These are phyloP conservation scores for Lodderomyces metapsilosis DNA, from an alignment of 1,139 yeast genomes.

Conservation along the genomic window DNA sequence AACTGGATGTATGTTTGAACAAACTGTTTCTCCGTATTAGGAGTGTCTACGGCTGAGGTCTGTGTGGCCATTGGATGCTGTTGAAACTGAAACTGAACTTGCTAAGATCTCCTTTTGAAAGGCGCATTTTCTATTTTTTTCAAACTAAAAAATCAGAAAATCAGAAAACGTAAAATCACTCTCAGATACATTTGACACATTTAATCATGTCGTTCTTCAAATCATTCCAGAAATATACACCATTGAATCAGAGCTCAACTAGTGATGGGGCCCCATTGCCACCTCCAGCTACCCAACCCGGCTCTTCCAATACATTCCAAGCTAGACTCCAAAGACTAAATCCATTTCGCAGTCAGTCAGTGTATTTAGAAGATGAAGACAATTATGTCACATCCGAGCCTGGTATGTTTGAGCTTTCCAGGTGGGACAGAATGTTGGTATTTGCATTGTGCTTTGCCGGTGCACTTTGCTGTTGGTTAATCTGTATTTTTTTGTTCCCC, in stretches of 20 bases:
- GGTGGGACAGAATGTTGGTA: slow-evolving; percentile 59
- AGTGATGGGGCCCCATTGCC: slow-evolving; percentile 38
- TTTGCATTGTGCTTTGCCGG: slow-evolving; percentile 58
- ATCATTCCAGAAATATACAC: slow-evolving; percentile 30
- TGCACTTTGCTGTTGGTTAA: slow-evolving; percentile 50
- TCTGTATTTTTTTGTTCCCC: slow-evolving; percentile 58
- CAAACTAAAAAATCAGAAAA: too few relatives aligned
- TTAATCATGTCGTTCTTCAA: slow-evolving; percentile 41
- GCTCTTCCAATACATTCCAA: slow-evolving; percentile 21
- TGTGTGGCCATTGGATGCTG: slow-evolving; percentile 6
- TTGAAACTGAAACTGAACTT: background rate
- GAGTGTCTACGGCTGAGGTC: slow-evolving; percentile 6
- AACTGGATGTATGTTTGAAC: slow-evolving; percentile 36
- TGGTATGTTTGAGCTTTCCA: slow-evolving; percentile 48
- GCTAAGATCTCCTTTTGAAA: too few relatives aligned
- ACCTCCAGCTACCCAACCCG: slow-evolving; percentile 33
- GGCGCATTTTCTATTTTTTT: too few relatives aligned
- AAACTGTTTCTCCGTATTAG: slow-evolving; percentile 24
- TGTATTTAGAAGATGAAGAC: slow-evolving; percentile 44
- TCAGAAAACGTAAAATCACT: too few relatives aligned
- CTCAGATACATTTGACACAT: too few relatives aligned
- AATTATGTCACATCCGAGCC: slow-evolving; percentile 47
- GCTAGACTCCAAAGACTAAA: slow-evolving; percentile 35
- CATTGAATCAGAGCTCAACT: slow-evolving; percentile 33
- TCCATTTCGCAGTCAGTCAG: slow-evolving; percentile 38